These are phyloP conservation scores for Haplosporangium gracile DNA, from an alignment of 192 early-diverging fungal species.

Conservation along the genomic window DNA sequence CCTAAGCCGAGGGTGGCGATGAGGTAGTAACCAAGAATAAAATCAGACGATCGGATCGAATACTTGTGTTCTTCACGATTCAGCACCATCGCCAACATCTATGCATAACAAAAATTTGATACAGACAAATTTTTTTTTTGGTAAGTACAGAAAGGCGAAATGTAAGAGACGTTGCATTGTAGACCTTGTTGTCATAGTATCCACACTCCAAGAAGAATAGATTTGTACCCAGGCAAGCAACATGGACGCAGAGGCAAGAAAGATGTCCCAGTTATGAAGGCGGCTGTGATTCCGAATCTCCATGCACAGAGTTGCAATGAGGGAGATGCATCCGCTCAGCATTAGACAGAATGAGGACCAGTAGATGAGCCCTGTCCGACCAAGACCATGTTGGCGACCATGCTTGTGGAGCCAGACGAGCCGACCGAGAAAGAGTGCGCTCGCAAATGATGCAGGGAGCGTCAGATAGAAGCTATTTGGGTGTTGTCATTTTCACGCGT, in stretches of 20 bases:
- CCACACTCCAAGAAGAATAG: background rate
- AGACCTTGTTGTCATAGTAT: background rate
- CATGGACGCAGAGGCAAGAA: slow-evolving; percentile 17
- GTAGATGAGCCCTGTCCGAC: slow-evolving; percentile 34
- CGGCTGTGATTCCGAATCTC: background rate
- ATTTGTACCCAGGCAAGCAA: slow-evolving; percentile 21
- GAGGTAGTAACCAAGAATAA: slow-evolving; percentile 34
- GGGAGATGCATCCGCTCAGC: slow-evolving; percentile 4
- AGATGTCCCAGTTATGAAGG: background rate
- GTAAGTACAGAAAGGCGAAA: background rate
- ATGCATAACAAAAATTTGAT: background rate
- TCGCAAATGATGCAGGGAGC: slow-evolving; percentile 9
- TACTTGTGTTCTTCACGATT: slow-evolving; percentile 34
- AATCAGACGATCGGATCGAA: slow-evolving; percentile 29
- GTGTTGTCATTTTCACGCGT: background rate
- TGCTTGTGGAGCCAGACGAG: slow-evolving; percentile 15
- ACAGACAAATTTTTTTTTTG: background rate
- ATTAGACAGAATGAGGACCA: slow-evolving; percentile 23
- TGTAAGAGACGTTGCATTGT: background rate
- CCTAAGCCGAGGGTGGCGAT: background rate
- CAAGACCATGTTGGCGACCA: slow-evolving; percentile 23
- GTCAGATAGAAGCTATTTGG: slow-evolving; percentile 18
- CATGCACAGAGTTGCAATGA: background rate
- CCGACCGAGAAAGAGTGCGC: slow-evolving; percentile 9
- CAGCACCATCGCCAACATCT: slow-evolving; percentile 27